phyloP scores from a whole-genome alignment of 2,329 filamentous ascomycete genomes.

The Botrytis tulipae region DNA sequence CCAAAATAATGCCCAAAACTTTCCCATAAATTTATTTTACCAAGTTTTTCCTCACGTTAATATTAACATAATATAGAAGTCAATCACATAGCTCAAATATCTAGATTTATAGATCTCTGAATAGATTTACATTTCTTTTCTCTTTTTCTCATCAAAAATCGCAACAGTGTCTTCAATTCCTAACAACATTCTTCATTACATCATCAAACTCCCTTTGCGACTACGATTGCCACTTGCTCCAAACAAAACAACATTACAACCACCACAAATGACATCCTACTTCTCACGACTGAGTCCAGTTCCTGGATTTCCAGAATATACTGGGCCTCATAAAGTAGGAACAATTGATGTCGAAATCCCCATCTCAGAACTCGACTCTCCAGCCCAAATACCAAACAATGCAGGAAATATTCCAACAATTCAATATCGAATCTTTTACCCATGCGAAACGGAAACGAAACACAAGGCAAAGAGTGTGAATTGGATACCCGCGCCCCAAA shows the following conservation, averaged over 20 bases:
- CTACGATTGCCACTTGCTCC: background rate
- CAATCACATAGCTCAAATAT: background rate
- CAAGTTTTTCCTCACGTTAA: background rate
- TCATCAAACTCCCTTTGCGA: background rate
- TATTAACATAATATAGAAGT: background rate
- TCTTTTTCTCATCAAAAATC: background rate
- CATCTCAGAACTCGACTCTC: constrained; percentile 55
- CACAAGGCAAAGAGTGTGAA: constrained; percentile 51
- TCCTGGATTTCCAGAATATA: constrained; percentile 71
- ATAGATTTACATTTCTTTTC: background rate
- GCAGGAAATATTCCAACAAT: constrained; percentile 65
- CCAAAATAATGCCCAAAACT: background rate
- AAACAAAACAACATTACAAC: background rate
- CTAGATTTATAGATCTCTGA: background rate
- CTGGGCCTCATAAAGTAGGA: constrained; percentile 75
- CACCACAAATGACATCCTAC: constrained; percentile 33
- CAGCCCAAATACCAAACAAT: constrained; percentile 48
- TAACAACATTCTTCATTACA: background rate
- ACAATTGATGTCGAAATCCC: constrained; percentile 80
- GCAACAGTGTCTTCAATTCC: constrained; percentile 6
- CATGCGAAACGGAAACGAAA: constrained; percentile 50
- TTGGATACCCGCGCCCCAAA: constrained; percentile 78
- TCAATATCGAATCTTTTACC: constrained; percentile 81
- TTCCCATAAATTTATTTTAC: constrained; percentile 1
- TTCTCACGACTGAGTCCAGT: constrained; percentile 61